These are phyloP conservation scores for Thraustochytrium striatum DNA, from an alignment of 352 stramenopile species.

Conservation along the genomic window DNA sequence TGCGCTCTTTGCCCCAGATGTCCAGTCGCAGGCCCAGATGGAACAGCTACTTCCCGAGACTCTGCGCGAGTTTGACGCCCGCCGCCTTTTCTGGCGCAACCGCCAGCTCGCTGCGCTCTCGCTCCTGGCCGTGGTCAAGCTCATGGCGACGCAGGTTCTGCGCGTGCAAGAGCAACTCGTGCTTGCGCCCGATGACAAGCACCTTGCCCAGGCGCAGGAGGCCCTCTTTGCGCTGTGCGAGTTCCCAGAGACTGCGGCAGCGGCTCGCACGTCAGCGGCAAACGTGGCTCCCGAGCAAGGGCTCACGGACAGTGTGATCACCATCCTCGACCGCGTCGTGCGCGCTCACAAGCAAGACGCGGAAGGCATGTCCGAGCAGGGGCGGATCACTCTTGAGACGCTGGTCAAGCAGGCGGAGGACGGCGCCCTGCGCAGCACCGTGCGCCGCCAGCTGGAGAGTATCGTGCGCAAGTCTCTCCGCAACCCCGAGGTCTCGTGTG, in stretches of 20 bases:
- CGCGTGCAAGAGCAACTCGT: not conserved
- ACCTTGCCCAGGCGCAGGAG: not conserved
- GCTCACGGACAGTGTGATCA: not conserved
- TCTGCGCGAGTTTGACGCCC: conserved; percentile 13
- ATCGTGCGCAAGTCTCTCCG: conserved; percentile 30
- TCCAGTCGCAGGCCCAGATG: not conserved
- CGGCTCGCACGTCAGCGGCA: not conserved
- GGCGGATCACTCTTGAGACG: not conserved
- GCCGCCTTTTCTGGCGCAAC: not conserved
- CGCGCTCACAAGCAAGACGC: not conserved
- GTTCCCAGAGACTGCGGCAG: not conserved
- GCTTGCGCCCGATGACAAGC: not conserved
- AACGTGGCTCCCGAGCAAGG: not conserved
- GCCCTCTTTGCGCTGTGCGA: not conserved
- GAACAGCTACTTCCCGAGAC: not conserved
- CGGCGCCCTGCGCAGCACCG: conserved; percentile 9
- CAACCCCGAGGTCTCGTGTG: not conserved
- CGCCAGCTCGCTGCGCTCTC: not conserved
- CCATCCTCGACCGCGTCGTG: not conserved
- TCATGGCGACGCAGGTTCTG: not conserved
- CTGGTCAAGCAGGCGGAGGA: not conserved
- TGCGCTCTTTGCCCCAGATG: not conserved
- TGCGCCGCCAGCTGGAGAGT: not conserved
- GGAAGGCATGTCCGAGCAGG: not conserved
- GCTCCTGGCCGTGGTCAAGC: not conserved